These are phyloP conservation scores for Parietichytrium sp. DNA, from an alignment of 108 stramenopile species.

Conservation along the genomic window DNA sequence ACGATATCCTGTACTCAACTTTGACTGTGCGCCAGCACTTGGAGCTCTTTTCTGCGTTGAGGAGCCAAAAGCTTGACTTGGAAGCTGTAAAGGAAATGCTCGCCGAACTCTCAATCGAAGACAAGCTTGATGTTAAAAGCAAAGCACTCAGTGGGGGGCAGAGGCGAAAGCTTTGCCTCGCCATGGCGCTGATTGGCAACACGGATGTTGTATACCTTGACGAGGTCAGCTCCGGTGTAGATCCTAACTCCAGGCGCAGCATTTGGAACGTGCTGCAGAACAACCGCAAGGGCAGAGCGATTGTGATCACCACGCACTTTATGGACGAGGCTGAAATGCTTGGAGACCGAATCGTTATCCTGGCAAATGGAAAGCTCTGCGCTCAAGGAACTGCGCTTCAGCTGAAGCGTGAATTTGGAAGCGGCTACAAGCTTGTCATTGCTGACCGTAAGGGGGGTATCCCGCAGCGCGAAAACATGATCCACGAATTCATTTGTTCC, in stretches of 20 bases:
- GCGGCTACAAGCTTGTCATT: constrained; percentile 60
- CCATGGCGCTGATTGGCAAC: constrained; percentile 78
- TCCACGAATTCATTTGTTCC: too few species aligned
- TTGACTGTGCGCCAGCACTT: constrained; percentile 41
- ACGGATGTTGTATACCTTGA: constrained; percentile 74
- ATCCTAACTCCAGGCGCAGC: constrained; percentile 66
- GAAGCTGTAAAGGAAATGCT: background rate
- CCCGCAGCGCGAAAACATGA: too few species aligned
- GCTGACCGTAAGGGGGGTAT: too few species aligned
- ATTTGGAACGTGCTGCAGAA: constrained; percentile 79
- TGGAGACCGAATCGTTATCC: constrained; percentile 70
- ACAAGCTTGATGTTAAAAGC: constrained; percentile 52
- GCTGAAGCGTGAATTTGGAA: constrained; percentile 70
- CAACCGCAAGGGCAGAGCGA: constrained; percentile 64
- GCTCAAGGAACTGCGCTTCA: constrained; percentile 69
- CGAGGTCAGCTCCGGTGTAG: constrained; percentile 73
- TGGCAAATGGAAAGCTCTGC: constrained; percentile 61
- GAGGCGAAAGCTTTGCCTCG: constrained; percentile 83
- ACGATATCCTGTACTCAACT: constrained; percentile 38
- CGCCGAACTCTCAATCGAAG: constrained; percentile 58
- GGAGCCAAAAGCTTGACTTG: background rate
- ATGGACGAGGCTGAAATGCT: constrained; percentile 71
- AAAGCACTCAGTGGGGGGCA: constrained; percentile 76
- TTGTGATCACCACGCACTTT: constrained; percentile 68
- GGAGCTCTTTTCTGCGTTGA: constrained; percentile 32